Base-by-base conservation (phyloP, 257 asterid species). In the Ehretia macrophylla region DNA sequence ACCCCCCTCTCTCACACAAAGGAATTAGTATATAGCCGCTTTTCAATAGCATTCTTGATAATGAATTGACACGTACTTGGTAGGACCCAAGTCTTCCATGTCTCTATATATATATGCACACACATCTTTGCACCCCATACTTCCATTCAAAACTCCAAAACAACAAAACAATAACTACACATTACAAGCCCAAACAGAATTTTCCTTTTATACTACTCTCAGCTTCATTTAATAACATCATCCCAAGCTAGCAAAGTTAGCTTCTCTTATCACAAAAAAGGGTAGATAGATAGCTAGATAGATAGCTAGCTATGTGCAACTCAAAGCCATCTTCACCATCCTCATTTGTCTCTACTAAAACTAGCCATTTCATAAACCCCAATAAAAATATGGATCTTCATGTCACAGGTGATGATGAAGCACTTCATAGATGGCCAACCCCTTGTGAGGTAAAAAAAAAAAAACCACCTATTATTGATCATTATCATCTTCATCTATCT, bases 341-440 rank as follows among this genome's bases (percentile, higher is more conserved):
- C 73, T 63, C 93, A 70, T 83, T 72, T 55, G 59, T 77, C 65
- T 60, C 82, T 21, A 47, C 80, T 67, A 72, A 72, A 32, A 79
- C 78, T 72, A 72, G 51, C 67, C 88, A 76, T 53, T 74, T 79
- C 74, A 51, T 71, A 51, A 76, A 72, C 79, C 80, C 88, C 74
- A 45, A 54, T 8, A 79, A 72, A 59, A 49, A 55, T 69, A 69
- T 71, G 77, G 81, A 73, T 77, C 59, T 59, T 69, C 66, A 19
- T 64, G 10, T 37, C 35, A 71, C 47, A 46, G 78, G 64, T 51
- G 75, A 75, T 64, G 67, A 79, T 42, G 74, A 77, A 56, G 70
- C 66, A 47, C 86, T 83, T 54, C 86, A 78, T 64, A 80, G 82
- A 58, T 90, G 98, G 96, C 96, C 96, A 17, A 83, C 72, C 65